Evolutionary conservation across 1,139 yeast species (phyloP).

Genomic region (Scheffersomyces lignicola): DNA sequence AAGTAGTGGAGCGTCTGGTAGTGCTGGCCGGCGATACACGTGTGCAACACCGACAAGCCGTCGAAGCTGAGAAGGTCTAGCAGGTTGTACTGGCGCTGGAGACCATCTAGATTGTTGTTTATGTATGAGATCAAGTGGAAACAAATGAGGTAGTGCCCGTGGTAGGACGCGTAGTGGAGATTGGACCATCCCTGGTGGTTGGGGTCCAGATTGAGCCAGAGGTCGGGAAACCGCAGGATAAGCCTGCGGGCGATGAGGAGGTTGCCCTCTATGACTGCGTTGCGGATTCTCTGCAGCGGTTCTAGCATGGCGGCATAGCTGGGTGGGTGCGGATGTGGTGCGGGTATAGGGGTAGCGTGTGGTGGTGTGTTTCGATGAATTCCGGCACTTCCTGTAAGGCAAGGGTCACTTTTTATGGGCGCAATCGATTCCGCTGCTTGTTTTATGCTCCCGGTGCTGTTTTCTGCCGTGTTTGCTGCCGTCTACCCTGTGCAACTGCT

Average conservation of each 20-base stretch:
- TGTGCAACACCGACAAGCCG: conserved; percentile 72
- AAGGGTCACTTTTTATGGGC: not conserved
- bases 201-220: conserved; percentile 70
- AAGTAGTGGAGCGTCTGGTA: conserved; percentile 80
- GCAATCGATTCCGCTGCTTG: not conserved
- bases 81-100: conserved; percentile 18
- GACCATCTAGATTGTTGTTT: conserved; percentile 21
- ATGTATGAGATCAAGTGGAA: conserved; percentile 50
- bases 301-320: conserved; percentile 45
- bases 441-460: not conserved
- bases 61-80: conserved; percentile 57
- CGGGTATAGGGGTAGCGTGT: too few relatives aligned
- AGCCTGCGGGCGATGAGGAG: conserved; percentile 71
- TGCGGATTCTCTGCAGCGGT: conserved; percentile 68
- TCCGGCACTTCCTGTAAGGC: not conserved
- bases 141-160: conserved; percentile 80
- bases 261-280: conserved; percentile 73
- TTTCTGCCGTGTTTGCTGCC: too few relatives aligned
- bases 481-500: too few relatives aligned
- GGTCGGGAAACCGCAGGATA: conserved; percentile 69
- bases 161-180: conserved; percentile 80
- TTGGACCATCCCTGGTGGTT: conserved; percentile 83
- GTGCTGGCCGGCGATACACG: conserved; percentile 64
- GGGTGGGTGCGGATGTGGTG: not conserved
- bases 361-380: not conserved